A percentile compares a stretch with the other conserved stretches of the same genome.
Evolutionary conservation across 2,329 filamentous ascomycete species (phyloP).

Genomic region (Fragosphaeria purpurea): DNA sequence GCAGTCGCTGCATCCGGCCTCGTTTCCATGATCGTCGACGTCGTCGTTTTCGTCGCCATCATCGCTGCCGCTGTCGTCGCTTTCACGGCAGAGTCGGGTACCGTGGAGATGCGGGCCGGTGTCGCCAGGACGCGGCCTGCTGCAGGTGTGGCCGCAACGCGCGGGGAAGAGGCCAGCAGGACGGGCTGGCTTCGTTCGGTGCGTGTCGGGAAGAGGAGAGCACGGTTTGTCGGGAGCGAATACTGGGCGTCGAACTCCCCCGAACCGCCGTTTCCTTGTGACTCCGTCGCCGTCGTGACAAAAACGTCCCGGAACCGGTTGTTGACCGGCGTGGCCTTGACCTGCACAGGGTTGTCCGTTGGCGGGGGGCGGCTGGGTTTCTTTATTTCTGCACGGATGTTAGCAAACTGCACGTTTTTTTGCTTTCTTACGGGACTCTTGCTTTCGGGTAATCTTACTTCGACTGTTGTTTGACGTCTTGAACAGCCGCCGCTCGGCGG

Average conservation of each 20-base stretch:
- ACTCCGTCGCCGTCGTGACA: slow-evolving; percentile 16
- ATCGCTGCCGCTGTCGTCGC: not conserved
- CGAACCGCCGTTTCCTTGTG: not conserved
- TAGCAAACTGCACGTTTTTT: not conserved
- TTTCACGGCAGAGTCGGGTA: slow-evolving; percentile 8
- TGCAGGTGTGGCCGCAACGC: slow-evolving; percentile 13
- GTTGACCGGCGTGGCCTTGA: slow-evolving; percentile 49
- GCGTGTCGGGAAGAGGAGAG: not conserved
- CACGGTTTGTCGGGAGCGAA: not conserved
- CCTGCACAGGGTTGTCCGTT: slow-evolving; percentile 30
- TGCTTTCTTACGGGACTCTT: too few relatives aligned
- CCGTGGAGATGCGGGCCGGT: slow-evolving; percentile 10
- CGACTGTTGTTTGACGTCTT: slow-evolving; percentile 33
- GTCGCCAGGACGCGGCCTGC: slow-evolving; percentile 16
- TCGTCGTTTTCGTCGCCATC: not conserved
- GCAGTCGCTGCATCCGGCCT: not conserved
- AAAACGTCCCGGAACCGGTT: slow-evolving; percentile 44
- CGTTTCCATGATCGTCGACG: not conserved
- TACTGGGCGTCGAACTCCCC: too few relatives aligned
- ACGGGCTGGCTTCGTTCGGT: not conserved
- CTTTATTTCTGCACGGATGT: slow-evolving; percentile 24
- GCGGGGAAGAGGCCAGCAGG: slow-evolving; percentile 7
- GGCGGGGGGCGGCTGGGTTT: slow-evolving; percentile 34
- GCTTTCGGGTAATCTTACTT: slow-evolving; percentile 32
- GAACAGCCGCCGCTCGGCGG: slow-evolving; percentile 50